Base-by-base conservation (phyloP, 208 protist species). In the Trypanosoma conorhini region DNA sequence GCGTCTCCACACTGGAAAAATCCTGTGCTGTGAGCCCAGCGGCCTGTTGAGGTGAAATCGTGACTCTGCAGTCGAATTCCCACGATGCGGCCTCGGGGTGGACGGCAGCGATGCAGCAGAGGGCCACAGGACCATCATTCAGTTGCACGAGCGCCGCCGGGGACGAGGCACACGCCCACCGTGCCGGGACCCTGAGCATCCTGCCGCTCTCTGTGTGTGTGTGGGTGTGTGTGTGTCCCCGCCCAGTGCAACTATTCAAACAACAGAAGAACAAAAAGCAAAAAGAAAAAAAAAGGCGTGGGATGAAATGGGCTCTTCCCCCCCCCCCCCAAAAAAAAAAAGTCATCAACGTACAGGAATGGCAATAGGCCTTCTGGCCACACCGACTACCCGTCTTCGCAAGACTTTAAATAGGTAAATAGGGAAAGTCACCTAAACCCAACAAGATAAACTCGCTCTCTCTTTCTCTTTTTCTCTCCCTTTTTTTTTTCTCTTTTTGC, bases 161-260 rank as follows among this genome's bases (percentile, higher is more conserved):
- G 3, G 52, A 71, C 5, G 67, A 72, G 5, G 87, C 70, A 35
- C 80, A 87, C 13, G 52, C 12, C 87, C 87, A 93, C 19, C 62
- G 74, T 24, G 52, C 31, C 13, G 87, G 87, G 22, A 88, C 71
- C 28, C 75, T 76, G 61, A 91, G 70, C 86, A 91, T 91, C 30
- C 31, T 68, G 59, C 8, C 12, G 7, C 58, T 66, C 10, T 24
- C 19, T 3, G 17, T 8, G n/a, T 24, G 33, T n/a, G n/a, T n/a
- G n/a, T n/a, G n/a, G n/a, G n/a, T n/a, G n/a, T n/a, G n/a, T n/a
- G n/a, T 38, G 56, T 33, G 24, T 31, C 13, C 8, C 10, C 22
- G 21, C 57, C 12, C 24, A 38, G 44, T 31, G 60, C 8, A 69
- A 40, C 55, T 33, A 26, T 61, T 10, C 42, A 63, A 66, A 51